Evolutionary conservation across 495 filamentous ascomycete species (phyloP), one percentile per base, ranked within the genome.

Genomic region (Aspergillus kassunensis): DNA sequence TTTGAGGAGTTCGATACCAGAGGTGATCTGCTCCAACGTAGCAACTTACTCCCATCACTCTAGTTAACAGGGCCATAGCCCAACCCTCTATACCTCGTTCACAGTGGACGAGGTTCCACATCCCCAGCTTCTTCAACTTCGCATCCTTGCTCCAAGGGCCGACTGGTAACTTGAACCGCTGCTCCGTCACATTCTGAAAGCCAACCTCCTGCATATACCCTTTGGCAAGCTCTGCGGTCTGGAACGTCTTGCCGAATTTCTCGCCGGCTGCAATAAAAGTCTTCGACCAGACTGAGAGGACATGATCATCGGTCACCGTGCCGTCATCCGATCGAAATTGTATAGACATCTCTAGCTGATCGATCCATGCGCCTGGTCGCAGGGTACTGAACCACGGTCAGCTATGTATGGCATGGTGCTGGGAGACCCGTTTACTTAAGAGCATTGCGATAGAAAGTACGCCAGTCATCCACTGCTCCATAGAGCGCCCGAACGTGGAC

Each of bases 291-390:
- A 72, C 60, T 0, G 72, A 64, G 8, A 84, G 62, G 3, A 78
- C 71, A 53, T 83, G 77, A 35, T 77, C 72, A 4, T 66, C 46
- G 70, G 55, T 60, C 19, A 85, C 72, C 27, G 68, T 75, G 27
- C 65, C 69, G 55, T 80, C 77, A 44, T 75, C 69, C n/a, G 77
- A 78, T 44, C 62, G 65, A 5, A 76, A 74, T 27, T 61, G 65
- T 54, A 80, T 75, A 23, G 68, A 59, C 31, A 80, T 72, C 51
- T 84, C 80, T 44, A 78, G 73, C 37, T 84, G 70, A 53, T 88
- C 84, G 42, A 84, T 65, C 73, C 80, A 87, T 53, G 79, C 86
- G 24, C 86, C 86, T 3, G 85, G 86, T 44, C 77, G 77, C 10
- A 82, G 63, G 57, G 67, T 64, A 20, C 71, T 75, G 36, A 6